phyloP scores from a whole-genome alignment of 139 green algal genomes.

The Zygnema cylindricum region DNA sequence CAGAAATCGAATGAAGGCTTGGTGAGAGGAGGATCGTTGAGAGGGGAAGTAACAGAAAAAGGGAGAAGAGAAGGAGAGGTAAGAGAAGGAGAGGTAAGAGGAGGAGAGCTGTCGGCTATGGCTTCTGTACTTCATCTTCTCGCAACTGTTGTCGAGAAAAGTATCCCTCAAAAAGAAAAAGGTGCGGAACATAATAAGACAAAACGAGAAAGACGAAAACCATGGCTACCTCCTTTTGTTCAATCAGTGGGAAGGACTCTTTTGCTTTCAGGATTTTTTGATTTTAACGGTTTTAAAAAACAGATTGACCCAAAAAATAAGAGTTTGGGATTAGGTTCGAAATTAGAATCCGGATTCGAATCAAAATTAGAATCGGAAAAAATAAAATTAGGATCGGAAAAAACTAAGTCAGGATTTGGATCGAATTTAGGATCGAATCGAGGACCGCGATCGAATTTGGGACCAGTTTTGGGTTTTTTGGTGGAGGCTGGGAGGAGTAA shows the following conservation, averaged over 20 bases:
- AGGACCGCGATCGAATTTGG: too few relatives aligned
- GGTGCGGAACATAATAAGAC: not conserved
- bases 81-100: not conserved
- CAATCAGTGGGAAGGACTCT: not conserved
- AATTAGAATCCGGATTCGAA: too few relatives aligned
- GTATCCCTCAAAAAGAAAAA: not conserved
- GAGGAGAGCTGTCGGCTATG: not conserved
- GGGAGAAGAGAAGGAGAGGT: not conserved
- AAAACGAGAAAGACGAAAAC: not conserved
- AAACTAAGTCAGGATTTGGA: too few relatives aligned
- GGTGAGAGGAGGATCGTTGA: not conserved
- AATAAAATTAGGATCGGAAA: too few relatives aligned
- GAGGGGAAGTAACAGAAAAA: not conserved
- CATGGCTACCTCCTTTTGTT: slow-evolving; percentile 14
- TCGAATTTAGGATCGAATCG: too few relatives aligned
- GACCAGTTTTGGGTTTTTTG: not conserved
- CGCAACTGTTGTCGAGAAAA: not conserved
- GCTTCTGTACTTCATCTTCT: slow-evolving; percentile 10
- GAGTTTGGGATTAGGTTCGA: too few relatives aligned
- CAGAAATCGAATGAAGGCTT: too few relatives aligned
- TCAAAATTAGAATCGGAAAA: too few relatives aligned
- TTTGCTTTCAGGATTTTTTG: not conserved
- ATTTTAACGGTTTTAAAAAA: too few relatives aligned
- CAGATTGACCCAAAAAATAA: too few relatives aligned
- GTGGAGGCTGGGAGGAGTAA: not conserved